These are phyloP conservation scores for Komagataella ulmi DNA, from an alignment of 805 yeast species.

Conservation along the genomic window DNA sequence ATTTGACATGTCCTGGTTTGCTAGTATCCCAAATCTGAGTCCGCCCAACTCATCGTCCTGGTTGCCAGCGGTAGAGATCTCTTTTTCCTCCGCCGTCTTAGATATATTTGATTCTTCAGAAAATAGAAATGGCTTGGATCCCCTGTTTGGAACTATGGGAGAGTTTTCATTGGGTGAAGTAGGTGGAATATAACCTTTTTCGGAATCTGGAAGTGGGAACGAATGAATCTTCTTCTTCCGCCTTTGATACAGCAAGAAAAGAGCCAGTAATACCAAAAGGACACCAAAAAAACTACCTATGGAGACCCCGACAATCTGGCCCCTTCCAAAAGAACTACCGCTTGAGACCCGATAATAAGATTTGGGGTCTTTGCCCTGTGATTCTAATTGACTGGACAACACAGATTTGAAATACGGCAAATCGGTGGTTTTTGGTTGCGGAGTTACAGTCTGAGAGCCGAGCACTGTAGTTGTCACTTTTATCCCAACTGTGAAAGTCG, in stretches of 20 bases:
- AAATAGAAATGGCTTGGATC: neutral
- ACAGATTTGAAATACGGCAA: constrained; percentile 1
- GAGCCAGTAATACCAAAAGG: constrained; percentile 5
- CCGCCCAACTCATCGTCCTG: neutral
- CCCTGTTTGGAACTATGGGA: neutral
- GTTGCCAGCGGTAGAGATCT: neutral
- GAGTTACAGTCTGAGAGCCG: constrained; percentile 1
- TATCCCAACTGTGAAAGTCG: constrained; percentile 7
- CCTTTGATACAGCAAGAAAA: constrained; percentile 2
- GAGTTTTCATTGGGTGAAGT: neutral
- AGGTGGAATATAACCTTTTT: neutral
- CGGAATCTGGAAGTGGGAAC: neutral
- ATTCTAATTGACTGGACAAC: constrained; percentile 6
- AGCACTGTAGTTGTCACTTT: constrained; percentile 6
- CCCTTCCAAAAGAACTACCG: constrained; percentile 4
- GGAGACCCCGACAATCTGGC: constrained; percentile 17
- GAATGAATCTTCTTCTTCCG: neutral
- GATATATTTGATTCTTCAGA: neutral
- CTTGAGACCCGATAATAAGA: constrained; percentile 3
- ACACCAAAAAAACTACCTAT: constrained; percentile 11
- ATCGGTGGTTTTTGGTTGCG: constrained; percentile 9
- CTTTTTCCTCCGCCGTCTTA: neutral
- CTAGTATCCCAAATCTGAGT: constrained; percentile 1
- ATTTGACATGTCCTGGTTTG: constrained; percentile 1
- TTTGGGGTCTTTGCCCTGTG: constrained; percentile 9